Conservation (phyloP, 441 rosid species). For the Arabidopsis lyrata region DNA sequence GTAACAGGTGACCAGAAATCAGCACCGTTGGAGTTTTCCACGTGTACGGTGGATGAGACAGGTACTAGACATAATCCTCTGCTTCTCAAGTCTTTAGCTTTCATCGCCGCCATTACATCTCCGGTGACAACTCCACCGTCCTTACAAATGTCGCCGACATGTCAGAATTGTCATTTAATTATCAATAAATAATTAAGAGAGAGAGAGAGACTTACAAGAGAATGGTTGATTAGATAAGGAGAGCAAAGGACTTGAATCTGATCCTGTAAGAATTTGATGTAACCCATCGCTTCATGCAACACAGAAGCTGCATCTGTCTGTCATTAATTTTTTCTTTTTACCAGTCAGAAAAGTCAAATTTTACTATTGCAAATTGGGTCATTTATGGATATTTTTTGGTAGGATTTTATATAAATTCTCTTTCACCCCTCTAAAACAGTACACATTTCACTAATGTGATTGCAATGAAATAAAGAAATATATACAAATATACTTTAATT, state of each 20-base stretch:
- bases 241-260: slow-evolving; percentile 89
- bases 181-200: neutral
- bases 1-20: slow-evolving; percentile 86
- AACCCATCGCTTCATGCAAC: slow-evolving; percentile 95
- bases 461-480: slow-evolving; percentile 6
- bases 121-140: slow-evolving; percentile 34
- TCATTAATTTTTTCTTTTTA: slow-evolving; percentile 20
- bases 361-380: neutral
- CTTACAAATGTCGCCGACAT: slow-evolving; percentile 35
- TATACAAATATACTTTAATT: slow-evolving; percentile 21
- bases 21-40: slow-evolving; percentile 75
- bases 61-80: slow-evolving; percentile 87
- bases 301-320: slow-evolving; percentile 96
- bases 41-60: slow-evolving; percentile 63
- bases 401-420: slow-evolving; percentile 7
- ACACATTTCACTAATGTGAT: slow-evolving; percentile 30
- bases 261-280: slow-evolving; percentile 87
- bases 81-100: slow-evolving; percentile 64
- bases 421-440: slow-evolving; percentile 11
- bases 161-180: neutral
- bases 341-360: slow-evolving; percentile 33
- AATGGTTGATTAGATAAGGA: slow-evolving; percentile 68
- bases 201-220: slow-evolving; percentile 52
- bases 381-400: slow-evolving; percentile 36
- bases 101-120: slow-evolving; percentile 44